Base-by-base conservation (phyloP, 73 alveolate species). In the Breviolum minutum region DNA sequence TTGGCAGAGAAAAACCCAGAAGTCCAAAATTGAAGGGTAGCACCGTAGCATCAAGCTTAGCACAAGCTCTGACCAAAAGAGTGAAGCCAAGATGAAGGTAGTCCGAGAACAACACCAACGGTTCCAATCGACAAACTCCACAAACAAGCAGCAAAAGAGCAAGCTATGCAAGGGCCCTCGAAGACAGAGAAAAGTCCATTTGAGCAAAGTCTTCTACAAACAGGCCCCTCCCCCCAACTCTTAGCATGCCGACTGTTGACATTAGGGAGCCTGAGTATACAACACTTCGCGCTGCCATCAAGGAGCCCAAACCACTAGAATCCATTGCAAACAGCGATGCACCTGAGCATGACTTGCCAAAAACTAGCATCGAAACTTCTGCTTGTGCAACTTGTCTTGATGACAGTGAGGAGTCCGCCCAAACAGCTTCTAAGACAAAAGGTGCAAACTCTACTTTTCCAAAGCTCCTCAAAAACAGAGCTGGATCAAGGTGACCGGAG, bases 141-240 rank as follows among this genome's bases (percentile, higher is more conserved):
- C 81, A 87, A 1, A 27, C 95, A 29, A 32, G 27, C 66, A 70
- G 11, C 66, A 5, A 26, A 48, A 64, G 95, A 12, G 30, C 95
- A 63, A 87, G 81, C 32, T 20, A 30, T 22, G 79, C 69, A 27
- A 32, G 82, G 48, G 68, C 79, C 48, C 66, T 66, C 80, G 29
- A 26, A 7, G 69, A 22, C 40, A 70, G 27, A n/a, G 83, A 70
- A 11, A 48, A 48, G 27, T 80, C 89, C 89, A 48, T 80, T 30
- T 80, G 89, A 19, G 89, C 89, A 80, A 80, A 80, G 89, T 80
- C 89, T 20, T 80, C 70, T 7, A 80, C 89, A 80, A 48, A 80
- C 70, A 80, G 30, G 40, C 89, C 89, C 22, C 89, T 80, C 14
- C 89, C 32, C 9, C 89, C 89, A 19, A 68, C 69, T 6, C 89